Base-by-base conservation (phyloP, 2,329 filamentous ascomycete species). In the Pseudogymnoascus sp. region DNA sequence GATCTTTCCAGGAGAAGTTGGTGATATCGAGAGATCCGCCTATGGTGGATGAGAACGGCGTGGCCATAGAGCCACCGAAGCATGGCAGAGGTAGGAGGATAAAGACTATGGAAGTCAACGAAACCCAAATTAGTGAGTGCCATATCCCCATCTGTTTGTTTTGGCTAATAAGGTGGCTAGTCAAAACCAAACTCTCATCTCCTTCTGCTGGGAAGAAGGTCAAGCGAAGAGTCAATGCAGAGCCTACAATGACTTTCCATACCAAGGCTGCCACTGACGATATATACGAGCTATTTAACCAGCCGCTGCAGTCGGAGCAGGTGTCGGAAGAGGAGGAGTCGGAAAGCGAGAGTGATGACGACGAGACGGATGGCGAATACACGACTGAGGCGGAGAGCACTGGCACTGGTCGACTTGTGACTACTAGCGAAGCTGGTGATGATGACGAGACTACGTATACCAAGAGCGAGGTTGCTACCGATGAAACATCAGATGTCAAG, bases 171-270 rank as follows among this genome's bases (percentile, higher is more conserved):
- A 7, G 18, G 38, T 63, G 30, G 64, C n/a, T 67, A 94, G 91
- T 97, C 74, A 94, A 96, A 79, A 88, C 91, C 62, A 97, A 97
- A 68, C 78, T 97, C 60, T 90, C 94, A 69, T 97, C 93, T 1
- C 93, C 92, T 0, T 89, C 89, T 0, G 84, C 86, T n/a, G 86
- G 85, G 3, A 97, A 95, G 73, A 81, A 93, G 61, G 88, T 87
- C 65, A 90, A 90, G 73, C 94, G 89, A 72, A 86, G 86, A 67
- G 34, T 4, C 57, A 80, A 80, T 9, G 76, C 79, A 35, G 93
- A 97, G 73, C 90, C 92, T n/a, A 99, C 94, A 1, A 97, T 99
- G 92, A 99, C 94, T 0, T 84, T 99, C 66, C 91, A 97, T 71
- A 99, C 94, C 11, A 90, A 85, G 68, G 93, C 94, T 65, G 94